Evolutionary conservation across 345 rosid species (phyloP).

Genomic region (Clarkia xantiana): DNA sequence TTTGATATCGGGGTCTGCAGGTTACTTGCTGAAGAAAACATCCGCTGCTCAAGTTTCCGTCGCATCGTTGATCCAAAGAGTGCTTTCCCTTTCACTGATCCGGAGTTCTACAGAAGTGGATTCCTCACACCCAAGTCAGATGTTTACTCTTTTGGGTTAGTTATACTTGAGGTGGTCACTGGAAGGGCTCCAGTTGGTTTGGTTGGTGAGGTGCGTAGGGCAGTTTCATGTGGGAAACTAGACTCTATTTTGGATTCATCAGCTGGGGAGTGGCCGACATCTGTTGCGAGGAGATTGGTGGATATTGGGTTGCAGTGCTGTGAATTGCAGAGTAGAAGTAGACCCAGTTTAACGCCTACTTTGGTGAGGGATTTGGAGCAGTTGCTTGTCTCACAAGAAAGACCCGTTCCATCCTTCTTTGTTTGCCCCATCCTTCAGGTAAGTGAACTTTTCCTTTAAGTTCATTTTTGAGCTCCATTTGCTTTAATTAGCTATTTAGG

Average conservation of each 20-base stretch:
- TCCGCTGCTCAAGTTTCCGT: slow-evolving; percentile 26
- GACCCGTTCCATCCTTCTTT: slow-evolving; percentile 49
- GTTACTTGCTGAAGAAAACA: slow-evolving; percentile 31
- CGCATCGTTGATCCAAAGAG: slow-evolving; percentile 28
- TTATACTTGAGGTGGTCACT: slow-evolving; percentile 53
- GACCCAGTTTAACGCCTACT: slow-evolving; percentile 49
- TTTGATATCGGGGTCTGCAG: slow-evolving; percentile 55
- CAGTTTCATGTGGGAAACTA: slow-evolving; percentile 25
- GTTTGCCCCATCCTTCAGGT: slow-evolving; percentile 69
- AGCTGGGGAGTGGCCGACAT: slow-evolving; percentile 56
- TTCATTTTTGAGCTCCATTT: too few species aligned
- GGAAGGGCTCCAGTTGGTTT: slow-evolving; percentile 45
- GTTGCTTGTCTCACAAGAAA: slow-evolving; percentile 39
- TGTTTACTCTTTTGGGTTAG: slow-evolving; percentile 46
- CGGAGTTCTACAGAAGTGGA: slow-evolving; percentile 46
- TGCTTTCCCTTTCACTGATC: slow-evolving; percentile 52
- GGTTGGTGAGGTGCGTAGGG: slow-evolving; percentile 33
- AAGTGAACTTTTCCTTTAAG: neutral
- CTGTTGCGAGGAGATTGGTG: slow-evolving; percentile 28
- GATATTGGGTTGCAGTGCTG: slow-evolving; percentile 54
- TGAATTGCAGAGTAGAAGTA: slow-evolving; percentile 28
- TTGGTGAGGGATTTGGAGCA: slow-evolving; percentile 54
- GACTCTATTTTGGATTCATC: slow-evolving; percentile 40
- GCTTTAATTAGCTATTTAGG: too few species aligned
- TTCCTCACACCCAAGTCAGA: slow-evolving; percentile 43